Evolutionary conservation across 2,329 filamentous ascomycete species (phyloP).

Genomic region (Sarocladiaceae sp.): DNA sequence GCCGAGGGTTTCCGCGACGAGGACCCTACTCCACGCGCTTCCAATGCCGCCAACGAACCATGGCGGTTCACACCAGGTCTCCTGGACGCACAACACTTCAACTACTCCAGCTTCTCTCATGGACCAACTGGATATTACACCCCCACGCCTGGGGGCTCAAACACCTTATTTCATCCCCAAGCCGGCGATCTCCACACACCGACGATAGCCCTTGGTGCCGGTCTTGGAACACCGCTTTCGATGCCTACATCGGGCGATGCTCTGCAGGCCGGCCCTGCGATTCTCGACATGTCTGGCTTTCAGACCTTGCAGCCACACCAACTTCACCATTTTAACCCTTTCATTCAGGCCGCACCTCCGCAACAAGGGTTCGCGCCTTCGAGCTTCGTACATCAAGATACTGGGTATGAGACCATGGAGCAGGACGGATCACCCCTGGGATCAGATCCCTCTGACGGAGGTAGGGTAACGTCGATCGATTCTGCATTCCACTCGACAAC

Average conservation of each 20-base stretch:
- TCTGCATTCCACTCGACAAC: constrained; percentile 58
- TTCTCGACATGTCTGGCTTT: constrained; percentile 66
- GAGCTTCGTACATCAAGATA: constrained; percentile 75
- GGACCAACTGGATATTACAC: constrained; percentile 83
- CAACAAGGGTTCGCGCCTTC: constrained; percentile 68
- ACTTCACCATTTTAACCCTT: constrained; percentile 66
- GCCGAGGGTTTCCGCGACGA: constrained; percentile 54
- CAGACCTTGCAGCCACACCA: constrained; percentile 57
- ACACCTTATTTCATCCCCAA: constrained; percentile 76
- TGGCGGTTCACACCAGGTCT: constrained; percentile 88
- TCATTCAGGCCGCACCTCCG: constrained; percentile 49
- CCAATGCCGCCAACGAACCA: constrained; percentile 71
- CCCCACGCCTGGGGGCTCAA: constrained; percentile 76
- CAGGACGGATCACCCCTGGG: constrained; percentile 66
- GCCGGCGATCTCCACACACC: constrained; percentile 87
- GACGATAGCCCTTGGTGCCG: constrained; percentile 62
- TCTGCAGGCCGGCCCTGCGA: constrained; percentile 54
- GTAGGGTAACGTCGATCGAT: constrained; percentile 53
- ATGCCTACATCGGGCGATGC: constrained; percentile 65
- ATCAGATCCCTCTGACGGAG: constrained; percentile 45
- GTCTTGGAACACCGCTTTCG: constrained; percentile 76
- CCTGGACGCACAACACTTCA: constrained; percentile 79
- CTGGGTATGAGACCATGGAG: constrained; percentile 75
- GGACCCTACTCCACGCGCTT: constrained; percentile 76
- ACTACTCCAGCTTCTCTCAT: constrained; percentile 74